phyloP scores from a whole-genome alignment of 805 yeast species.

The Wickerhamomyces sydowiorum region DNA sequence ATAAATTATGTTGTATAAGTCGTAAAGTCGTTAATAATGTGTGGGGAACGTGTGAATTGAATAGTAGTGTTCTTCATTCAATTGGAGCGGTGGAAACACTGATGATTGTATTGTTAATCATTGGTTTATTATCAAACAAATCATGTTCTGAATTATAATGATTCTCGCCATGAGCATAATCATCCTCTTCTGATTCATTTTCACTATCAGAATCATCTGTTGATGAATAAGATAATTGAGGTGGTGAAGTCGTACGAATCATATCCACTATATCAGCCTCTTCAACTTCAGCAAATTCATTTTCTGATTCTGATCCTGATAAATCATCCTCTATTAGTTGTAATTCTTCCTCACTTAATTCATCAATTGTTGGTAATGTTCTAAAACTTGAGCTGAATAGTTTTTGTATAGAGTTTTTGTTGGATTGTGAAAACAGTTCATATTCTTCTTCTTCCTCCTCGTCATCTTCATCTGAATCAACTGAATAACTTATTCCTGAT shows the following conservation, averaged over 20 bases:
- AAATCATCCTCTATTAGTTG: constrained; percentile 10
- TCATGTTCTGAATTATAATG: neutral
- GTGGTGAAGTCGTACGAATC: constrained; percentile 5
- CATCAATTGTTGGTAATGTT: constrained; percentile 20
- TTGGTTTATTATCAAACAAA: neutral
- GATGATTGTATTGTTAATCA: neutral
- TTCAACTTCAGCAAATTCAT: neutral
- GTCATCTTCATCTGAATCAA: constrained; percentile 7
- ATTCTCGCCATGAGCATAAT: neutral
- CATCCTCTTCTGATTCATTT: constrained; percentile 8
- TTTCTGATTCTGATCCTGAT: constrained; percentile 7
- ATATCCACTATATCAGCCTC: constrained; percentile 18
- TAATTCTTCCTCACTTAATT: constrained; percentile 14
- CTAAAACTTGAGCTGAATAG: constrained; percentile 13
- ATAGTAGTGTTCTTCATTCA: too few relatives aligned
- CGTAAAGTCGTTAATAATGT: neutral
- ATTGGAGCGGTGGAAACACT: neutral
- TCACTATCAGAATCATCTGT: constrained; percentile 7
- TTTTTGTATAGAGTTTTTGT: too few relatives aligned
- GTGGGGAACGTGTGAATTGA: too few relatives aligned
- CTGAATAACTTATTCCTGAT: constrained; percentile 1
- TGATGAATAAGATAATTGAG: constrained; percentile 14
- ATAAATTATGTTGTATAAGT: neutral
- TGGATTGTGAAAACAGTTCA: too few relatives aligned
- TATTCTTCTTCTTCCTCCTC: constrained; percentile 9